phyloP scores from a whole-genome alignment of 2,329 filamentous ascomycete species.

The Monosporascus cannonballus region DNA sequence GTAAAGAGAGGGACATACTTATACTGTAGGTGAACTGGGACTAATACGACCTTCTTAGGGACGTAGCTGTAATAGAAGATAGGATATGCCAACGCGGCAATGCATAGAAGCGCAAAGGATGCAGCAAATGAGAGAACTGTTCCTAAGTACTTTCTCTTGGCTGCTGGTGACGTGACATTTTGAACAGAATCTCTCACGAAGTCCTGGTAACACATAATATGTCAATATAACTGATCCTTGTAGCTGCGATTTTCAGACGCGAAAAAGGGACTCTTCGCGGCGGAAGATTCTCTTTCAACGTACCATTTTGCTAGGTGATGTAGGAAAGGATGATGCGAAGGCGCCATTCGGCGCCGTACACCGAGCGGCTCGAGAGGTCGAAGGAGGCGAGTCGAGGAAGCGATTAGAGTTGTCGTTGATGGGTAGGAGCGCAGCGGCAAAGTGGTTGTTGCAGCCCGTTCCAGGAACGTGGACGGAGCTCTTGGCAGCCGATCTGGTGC shows the following conservation, averaged over 20 bases:
- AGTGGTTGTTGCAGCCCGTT: neutral
- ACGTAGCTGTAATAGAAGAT: conserved; percentile 52
- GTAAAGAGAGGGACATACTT: conserved; percentile 34
- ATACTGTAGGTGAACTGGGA: conserved; percentile 53
- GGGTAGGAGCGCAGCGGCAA: neutral
- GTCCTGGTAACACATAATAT: conserved; percentile 12
- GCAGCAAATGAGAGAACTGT: conserved; percentile 37
- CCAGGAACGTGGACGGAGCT: conserved; percentile 6
- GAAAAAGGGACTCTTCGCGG: conserved; percentile 5
- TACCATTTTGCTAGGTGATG: conserved; percentile 9
- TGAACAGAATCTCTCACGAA: conserved; percentile 25
- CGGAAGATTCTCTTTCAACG: neutral
- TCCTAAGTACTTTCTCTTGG: conserved; percentile 44
- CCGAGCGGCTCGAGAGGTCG: neutral
- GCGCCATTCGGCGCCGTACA: conserved; percentile 9
- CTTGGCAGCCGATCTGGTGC: conserved; percentile 10
- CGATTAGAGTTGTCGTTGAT: neutral
- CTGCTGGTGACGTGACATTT: conserved; percentile 42
- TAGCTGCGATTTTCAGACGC: no score
- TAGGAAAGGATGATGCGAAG: neutral
- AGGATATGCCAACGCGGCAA: conserved; percentile 43
- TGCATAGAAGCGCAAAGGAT: conserved; percentile 37
- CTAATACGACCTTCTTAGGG: conserved; percentile 45
- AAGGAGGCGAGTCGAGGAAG: neutral
- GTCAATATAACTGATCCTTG: neutral